Conservation (phyloP, 2,329 filamentous ascomycete species). For the Pleurostoma richardsiae region DNA sequence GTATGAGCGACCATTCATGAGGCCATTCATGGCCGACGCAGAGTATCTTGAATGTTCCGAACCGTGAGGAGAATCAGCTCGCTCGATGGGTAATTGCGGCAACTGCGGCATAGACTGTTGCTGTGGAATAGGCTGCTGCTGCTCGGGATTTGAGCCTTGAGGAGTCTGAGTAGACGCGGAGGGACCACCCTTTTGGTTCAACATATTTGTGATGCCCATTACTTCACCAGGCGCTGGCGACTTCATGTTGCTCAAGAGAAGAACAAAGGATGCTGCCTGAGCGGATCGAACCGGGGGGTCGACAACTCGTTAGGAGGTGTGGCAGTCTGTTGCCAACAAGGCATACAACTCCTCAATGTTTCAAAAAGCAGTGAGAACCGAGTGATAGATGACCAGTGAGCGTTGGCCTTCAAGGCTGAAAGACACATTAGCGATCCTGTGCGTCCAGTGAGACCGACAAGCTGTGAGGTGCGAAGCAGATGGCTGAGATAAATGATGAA, state of each 20-base stretch:
- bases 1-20: constrained; percentile 38
- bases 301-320: too few species aligned
- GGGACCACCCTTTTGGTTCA: constrained; percentile 41
- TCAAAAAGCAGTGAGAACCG: constrained; percentile 3
- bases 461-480: too few species aligned
- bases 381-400: too few species aligned
- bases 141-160: constrained; percentile 17
- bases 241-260: constrained; percentile 24
- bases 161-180: constrained; percentile 20
- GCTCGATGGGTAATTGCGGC: constrained; percentile 36
- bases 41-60: constrained; percentile 56
- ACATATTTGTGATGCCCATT: constrained; percentile 49
- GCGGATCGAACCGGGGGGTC: too few species aligned
- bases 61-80: constrained; percentile 53
- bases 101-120: constrained; percentile 12
- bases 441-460: too few species aligned
- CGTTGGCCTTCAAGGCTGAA: too few species aligned
- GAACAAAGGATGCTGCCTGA: constrained; percentile 5
- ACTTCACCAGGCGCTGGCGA: constrained; percentile 41
- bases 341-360: constrained; percentile 11
- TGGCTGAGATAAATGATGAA: too few species aligned
- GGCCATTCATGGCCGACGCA: constrained; percentile 34
- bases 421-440: too few species aligned
- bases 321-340: too few species aligned
- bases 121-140: constrained; percentile 2